Evolutionary conservation across 2,329 filamentous ascomycete species (phyloP).

Genomic region (Xylariales sp.): DNA sequence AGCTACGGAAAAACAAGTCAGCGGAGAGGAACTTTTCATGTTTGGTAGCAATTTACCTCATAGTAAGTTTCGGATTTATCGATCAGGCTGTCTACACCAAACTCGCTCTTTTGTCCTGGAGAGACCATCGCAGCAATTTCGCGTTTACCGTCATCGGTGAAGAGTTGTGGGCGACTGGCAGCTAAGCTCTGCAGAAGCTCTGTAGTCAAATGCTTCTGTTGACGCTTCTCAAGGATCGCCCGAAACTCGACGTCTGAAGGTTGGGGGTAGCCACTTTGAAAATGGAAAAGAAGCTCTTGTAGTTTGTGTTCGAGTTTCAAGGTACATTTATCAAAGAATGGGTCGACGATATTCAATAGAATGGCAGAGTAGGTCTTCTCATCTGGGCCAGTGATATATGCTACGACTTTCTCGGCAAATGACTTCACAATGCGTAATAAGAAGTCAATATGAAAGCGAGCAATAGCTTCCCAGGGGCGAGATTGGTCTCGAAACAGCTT

Average conservation of each 20-base stretch:
- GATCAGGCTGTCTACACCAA: constrained; percentile 55
- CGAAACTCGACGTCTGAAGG: constrained; percentile 52
- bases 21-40: background rate
- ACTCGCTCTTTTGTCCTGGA: constrained; percentile 42
- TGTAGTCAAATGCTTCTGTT: constrained; percentile 29
- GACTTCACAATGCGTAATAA: constrained; percentile 47
- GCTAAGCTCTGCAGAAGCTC: constrained; percentile 40
- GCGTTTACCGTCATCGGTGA: constrained; percentile 40
- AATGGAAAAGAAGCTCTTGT: constrained; percentile 55
- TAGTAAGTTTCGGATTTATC: constrained; percentile 60
- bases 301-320: constrained; percentile 51
- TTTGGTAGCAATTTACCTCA: constrained; percentile 48
- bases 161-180: constrained; percentile 40
- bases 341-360: constrained; percentile 42
- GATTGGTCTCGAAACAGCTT: constrained; percentile 56
- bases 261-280: constrained; percentile 50
- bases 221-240: constrained; percentile 29
- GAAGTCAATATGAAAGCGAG: constrained; percentile 51
- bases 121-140: constrained; percentile 28
- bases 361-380: constrained; percentile 42
- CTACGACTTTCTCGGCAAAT: constrained; percentile 54
- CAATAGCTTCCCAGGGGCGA: constrained; percentile 54
- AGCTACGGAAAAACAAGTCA: constrained; percentile 39
- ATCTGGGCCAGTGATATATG: constrained; percentile 49
- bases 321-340: constrained; percentile 47